Conservation (phyloP, 208 protist species). For the Acanthamoeba castellanii region DNA sequence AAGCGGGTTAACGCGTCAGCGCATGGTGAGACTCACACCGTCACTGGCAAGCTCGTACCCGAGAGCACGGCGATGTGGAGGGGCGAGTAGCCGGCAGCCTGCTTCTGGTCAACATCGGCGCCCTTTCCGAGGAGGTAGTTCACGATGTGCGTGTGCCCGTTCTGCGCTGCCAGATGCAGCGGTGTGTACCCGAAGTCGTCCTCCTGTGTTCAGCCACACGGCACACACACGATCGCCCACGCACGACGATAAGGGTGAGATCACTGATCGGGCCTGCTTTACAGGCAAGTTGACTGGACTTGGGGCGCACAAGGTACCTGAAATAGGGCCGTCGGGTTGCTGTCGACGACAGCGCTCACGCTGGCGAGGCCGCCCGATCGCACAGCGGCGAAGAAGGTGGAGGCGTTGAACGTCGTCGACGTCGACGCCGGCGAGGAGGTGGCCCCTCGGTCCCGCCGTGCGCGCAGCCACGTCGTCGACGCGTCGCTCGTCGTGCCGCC, state of each 20-base stretch:
- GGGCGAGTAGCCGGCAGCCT: slow-evolving; percentile 20
- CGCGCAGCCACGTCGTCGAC: not conserved
- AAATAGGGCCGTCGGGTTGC: not conserved
- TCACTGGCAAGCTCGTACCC: not conserved
- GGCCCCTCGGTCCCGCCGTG: not conserved
- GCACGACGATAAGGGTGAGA: not conserved
- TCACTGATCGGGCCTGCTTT: not conserved
- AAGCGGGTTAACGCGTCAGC: not conserved
- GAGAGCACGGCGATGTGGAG: slow-evolving; percentile 32
- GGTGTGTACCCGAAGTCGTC: slow-evolving; percentile 44
- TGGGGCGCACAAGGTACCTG: not conserved
- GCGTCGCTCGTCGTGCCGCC: not conserved
- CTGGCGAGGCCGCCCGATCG: not conserved
- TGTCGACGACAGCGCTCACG: not conserved
- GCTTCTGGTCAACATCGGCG: not conserved
- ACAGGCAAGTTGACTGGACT: not conserved
- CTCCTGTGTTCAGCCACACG: not conserved
- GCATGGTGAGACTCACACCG: not conserved
- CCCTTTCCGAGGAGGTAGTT: slow-evolving; percentile 23
- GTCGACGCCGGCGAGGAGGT: not conserved
- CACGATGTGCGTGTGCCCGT: slow-evolving; percentile 13
- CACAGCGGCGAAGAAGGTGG: not conserved
- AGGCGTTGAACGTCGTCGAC: not conserved
- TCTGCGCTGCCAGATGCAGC: slow-evolving; percentile 15
- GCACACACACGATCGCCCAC: not conserved